These are phyloP conservation scores for Blastobotrys serpentis DNA, from an alignment of 1,139 yeast genomes.

Conservation along the genomic window DNA sequence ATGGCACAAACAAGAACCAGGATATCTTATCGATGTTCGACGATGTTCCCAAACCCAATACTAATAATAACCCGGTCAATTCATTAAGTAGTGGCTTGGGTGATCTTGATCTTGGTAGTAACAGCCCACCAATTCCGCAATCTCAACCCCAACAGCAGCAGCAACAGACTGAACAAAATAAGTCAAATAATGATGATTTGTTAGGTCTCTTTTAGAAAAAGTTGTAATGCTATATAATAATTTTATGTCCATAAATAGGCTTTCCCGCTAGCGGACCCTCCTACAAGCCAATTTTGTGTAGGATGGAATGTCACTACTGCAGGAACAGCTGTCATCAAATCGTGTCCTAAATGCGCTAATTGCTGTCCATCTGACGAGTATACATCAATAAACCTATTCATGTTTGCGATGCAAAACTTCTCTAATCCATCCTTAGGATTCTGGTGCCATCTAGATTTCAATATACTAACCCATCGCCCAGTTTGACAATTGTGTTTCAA, in stretches of 20 bases:
- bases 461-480: slow-evolving; percentile 93
- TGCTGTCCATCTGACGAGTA: slow-evolving; percentile 75
- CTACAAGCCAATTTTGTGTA: slow-evolving; percentile 82
- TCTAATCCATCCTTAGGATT: slow-evolving; percentile 69
- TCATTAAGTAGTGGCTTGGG: slow-evolving; percentile 28
- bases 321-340: slow-evolving; percentile 78
- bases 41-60: slow-evolving; percentile 24
- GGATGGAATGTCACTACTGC: slow-evolving; percentile 86
- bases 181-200: slow-evolving; percentile 49
- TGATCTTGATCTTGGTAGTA: slow-evolving; percentile 24
- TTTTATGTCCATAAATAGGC: slow-evolving; percentile 50
- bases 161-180: slow-evolving; percentile 23
- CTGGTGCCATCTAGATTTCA: slow-evolving; percentile 81
- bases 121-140: slow-evolving; percentile 2
- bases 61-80: slow-evolving; percentile 24
- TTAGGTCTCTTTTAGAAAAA: slow-evolving; percentile 51
- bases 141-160: slow-evolving; percentile 17
- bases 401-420: slow-evolving; percentile 87
- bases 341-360: slow-evolving; percentile 67
- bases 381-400: slow-evolving; percentile 83
- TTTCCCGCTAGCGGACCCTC: slow-evolving; percentile 96
- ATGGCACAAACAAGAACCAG: slow-evolving; percentile 30
- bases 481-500: slow-evolving; percentile 90
- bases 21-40: slow-evolving; percentile 37
- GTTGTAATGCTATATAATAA: slow-evolving; percentile 6